phyloP scores from a whole-genome alignment of 331 rosid genomes.

The Rosa hybrid region DNA sequence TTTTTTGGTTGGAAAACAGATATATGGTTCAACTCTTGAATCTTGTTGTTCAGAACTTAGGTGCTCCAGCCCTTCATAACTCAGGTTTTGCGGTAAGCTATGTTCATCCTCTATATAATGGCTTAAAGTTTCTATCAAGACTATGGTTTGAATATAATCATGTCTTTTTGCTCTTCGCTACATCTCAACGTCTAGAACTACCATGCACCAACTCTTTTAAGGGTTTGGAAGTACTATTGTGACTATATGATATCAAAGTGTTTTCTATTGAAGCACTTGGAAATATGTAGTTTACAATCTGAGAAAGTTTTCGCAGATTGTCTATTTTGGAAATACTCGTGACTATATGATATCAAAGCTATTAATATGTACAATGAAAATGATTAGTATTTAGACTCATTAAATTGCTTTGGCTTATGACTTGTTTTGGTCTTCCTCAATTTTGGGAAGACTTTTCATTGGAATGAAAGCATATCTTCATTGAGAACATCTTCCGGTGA shows the following conservation, averaged over 20 bases:
- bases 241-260: background rate
- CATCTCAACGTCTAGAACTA: conserved; percentile 4
- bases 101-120: conserved; percentile 20
- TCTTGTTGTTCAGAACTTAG: conserved; percentile 83
- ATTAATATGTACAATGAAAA: background rate
- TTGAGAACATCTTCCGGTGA: background rate
- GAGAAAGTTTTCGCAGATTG: background rate
- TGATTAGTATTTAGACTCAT: background rate
- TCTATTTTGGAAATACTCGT: background rate
- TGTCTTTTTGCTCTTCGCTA: background rate
- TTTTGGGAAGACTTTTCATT: background rate
- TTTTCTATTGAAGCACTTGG: background rate
- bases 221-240: conserved; percentile 5
- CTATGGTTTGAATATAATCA: background rate
- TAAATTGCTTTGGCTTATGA: background rate
- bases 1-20: conserved; percentile 51
- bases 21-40: conserved; percentile 96
- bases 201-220: too few relatives aligned
- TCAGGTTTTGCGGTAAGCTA: conserved; percentile 96
- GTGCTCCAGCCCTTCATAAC: conserved; percentile 96
- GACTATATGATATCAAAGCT: background rate
- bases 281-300: background rate
- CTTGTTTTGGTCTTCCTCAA: background rate
- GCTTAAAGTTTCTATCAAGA: conserved; percentile 14
- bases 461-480: conserved; percentile 11